Percentiles rank a stretch among this genome's conserved stretches.
These are phyloP conservation scores for Eucalyptus tenuipes DNA, from an alignment of 345 rosid species.

Conservation along the genomic window DNA sequence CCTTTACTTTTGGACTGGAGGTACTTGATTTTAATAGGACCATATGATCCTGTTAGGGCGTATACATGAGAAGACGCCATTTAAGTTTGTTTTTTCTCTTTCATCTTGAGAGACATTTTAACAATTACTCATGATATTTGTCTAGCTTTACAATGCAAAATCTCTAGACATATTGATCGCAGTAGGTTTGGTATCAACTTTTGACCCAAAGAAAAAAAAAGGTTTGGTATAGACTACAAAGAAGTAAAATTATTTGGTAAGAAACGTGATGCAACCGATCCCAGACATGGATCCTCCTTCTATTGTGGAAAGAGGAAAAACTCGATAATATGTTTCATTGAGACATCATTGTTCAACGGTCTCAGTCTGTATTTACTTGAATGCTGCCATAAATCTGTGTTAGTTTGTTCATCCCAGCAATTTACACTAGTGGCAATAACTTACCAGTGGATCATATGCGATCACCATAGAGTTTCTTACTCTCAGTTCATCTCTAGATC, in stretches of 20 bases:
- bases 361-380: neutral
- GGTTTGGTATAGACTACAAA: neutral
- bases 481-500: neutral
- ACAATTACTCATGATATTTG: neutral
- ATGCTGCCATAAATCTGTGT: neutral
- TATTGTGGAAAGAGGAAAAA: neutral
- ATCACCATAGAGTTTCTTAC: neutral
- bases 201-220: too few relatives aligned
- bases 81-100: neutral
- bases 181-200: neutral
- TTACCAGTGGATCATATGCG: neutral
- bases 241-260: neutral
- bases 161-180: neutral
- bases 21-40: neutral
- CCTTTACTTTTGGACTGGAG: neutral
- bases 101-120: neutral
- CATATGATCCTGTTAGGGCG: neutral
- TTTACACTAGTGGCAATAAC: neutral
- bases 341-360: neutral
- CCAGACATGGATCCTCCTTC: neutral
- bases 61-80: neutral
- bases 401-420: neutral
- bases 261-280: neutral
- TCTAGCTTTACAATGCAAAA: neutral
- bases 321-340: neutral